phyloP scores from a whole-genome alignment of 768 basidiomycete species.

The Roridomyces roridus region DNA sequence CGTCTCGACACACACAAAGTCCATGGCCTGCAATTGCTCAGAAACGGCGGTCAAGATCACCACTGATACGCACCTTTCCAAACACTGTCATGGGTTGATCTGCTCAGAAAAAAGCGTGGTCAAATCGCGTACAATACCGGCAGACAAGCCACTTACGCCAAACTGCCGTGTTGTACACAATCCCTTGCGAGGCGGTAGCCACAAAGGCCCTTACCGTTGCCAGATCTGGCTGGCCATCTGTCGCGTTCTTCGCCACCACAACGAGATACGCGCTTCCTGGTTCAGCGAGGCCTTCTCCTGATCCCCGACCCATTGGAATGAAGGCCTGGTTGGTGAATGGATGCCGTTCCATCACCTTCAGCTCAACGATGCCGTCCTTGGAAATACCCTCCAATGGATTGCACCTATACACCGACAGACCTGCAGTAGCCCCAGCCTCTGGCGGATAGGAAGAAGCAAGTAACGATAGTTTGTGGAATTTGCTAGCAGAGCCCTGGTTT shows the following conservation, averaged over 20 bases:
- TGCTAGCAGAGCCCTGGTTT: slow-evolving; percentile 89
- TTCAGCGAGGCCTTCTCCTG: slow-evolving; percentile 39
- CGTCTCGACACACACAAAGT: slow-evolving; percentile 90
- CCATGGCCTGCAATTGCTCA: slow-evolving; percentile 59
- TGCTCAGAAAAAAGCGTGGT: slow-evolving; percentile 37
- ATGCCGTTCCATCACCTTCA: slow-evolving; percentile 89
- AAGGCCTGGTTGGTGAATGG: slow-evolving; percentile 91
- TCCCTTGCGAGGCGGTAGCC: slow-evolving; percentile 81
- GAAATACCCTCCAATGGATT: slow-evolving; percentile 55
- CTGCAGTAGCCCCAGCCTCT: slow-evolving; percentile 60
- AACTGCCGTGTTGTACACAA: slow-evolving; percentile 80
- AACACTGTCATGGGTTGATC: slow-evolving; percentile 94
- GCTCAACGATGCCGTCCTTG: slow-evolving; percentile 54
- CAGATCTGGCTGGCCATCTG: slow-evolving; percentile 79
- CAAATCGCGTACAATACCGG: slow-evolving; percentile 8
- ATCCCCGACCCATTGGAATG: slow-evolving; percentile 84
- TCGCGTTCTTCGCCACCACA: slow-evolving; percentile 83
- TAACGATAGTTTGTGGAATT: slow-evolving; percentile 92
- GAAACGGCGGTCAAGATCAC: slow-evolving; percentile 11
- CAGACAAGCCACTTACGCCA: slow-evolving; percentile 77
- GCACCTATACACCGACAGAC: slow-evolving; percentile 87
- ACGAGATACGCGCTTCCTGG: slow-evolving; percentile 66
- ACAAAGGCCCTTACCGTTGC: slow-evolving; percentile 80
- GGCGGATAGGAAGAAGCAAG: slow-evolving; percentile 70
- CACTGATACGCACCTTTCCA: slow-evolving; percentile 54